A percentile compares a stretch with the other conserved stretches of the same genome.
Conservation (phyloP, 1,139 yeast genomes). For the Pneumocystis canis region DNA sequence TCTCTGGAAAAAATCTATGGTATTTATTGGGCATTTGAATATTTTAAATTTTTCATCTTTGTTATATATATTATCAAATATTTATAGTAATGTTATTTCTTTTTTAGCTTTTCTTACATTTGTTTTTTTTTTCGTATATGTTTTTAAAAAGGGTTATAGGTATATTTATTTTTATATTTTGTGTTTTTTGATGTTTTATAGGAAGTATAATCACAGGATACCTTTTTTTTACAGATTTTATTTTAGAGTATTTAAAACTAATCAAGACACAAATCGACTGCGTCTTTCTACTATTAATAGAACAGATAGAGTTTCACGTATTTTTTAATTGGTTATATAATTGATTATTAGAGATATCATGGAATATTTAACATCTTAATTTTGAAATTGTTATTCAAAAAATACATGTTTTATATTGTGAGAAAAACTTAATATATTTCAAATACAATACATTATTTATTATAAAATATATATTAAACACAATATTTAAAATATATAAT, state of each 20-base stretch:
- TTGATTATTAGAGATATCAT: background rate
- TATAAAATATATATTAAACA: background rate
- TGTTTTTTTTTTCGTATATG: background rate
- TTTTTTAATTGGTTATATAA: background rate
- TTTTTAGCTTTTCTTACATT: background rate
- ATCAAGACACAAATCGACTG: background rate
- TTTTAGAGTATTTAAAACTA: background rate
- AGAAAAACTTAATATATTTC: background rate
- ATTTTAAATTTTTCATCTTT: background rate
- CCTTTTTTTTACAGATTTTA: background rate
- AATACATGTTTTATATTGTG: background rate
- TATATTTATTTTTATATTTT: background rate
- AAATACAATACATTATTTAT: background rate
- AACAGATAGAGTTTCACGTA: background rate
- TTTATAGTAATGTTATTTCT: background rate
- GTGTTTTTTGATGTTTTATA: background rate
- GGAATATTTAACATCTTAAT: background rate
- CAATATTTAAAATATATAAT: background rate
- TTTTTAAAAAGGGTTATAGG: background rate
- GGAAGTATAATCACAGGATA: background rate
- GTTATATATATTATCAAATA: background rate
- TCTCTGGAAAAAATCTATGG: background rate
- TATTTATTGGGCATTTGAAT: background rate
- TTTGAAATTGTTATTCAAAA: background rate
- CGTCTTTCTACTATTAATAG: background rate